A percentile compares a stretch with the other conserved stretches of the same genome.
phyloP scores from a whole-genome alignment of 177 flowering plant species.

The Vitis hybrid region DNA sequence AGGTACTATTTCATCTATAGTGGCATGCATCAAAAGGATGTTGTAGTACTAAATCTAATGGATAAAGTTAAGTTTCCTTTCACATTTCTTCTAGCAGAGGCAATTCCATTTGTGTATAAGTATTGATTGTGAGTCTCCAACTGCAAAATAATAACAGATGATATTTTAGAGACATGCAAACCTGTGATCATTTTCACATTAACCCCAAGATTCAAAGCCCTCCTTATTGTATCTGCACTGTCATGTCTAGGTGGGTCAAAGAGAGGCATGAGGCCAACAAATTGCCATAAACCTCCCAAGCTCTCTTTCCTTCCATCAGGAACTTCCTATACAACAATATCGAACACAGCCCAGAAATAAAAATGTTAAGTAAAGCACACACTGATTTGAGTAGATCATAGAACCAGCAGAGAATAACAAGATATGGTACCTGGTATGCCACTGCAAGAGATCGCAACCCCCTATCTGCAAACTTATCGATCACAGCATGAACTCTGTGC shows the following conservation, averaged over 20 bases:
- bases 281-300: constrained; percentile 54
- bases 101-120: background rate
- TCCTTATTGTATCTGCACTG: constrained; percentile 59
- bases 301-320: constrained; percentile 59
- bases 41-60: no score
- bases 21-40: no score
- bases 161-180: constrained; percentile 6
- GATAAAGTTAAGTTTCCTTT: no score
- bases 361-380: background rate
- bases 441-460: constrained; percentile 63
- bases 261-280: constrained; percentile 53
- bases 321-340: constrained; percentile 33
- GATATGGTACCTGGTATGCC: constrained; percentile 48
- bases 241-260: constrained; percentile 75
- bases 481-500: constrained; percentile 49
- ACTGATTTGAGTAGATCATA: no score
- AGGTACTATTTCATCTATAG: no score
- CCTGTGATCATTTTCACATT: constrained; percentile 69
- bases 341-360: background rate
- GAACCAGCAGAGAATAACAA: background rate
- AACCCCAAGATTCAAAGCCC: constrained; percentile 62
- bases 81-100: background rate
- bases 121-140: background rate
- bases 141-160: background rate
- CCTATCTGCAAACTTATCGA: constrained; percentile 57